Conservation (phyloP, 2,329 filamentous ascomycete genomes). For the Alternaria triticina region DNA sequence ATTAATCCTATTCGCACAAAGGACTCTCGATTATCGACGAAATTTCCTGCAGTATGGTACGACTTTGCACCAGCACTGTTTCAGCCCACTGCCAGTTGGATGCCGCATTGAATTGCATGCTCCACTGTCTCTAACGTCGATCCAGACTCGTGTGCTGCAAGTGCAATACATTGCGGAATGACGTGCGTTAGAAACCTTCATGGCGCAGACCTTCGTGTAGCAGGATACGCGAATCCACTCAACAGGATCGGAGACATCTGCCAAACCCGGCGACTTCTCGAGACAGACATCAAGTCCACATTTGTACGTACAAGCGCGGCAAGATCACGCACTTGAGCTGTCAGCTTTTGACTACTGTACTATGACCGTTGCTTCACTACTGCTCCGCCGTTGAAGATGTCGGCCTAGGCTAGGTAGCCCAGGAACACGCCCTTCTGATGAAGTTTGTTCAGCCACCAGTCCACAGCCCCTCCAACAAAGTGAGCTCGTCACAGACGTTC, state of each 20-base stretch:
- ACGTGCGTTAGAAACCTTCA: conserved; percentile 9
- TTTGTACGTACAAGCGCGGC: neutral
- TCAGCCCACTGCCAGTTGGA: conserved; percentile 7
- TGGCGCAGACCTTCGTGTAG: conserved; percentile 6
- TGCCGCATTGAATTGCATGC: neutral
- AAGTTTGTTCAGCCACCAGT: conserved; percentile 1
- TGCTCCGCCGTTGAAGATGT: conserved; percentile 3
- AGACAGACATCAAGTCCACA: neutral
- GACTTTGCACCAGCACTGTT: conserved; percentile 12
- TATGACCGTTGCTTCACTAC: conserved; percentile 9
- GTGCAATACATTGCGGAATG: conserved; percentile 6
- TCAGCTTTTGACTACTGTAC: conserved; percentile 4
- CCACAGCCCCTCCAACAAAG: neutral
- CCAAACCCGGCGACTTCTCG: neutral
- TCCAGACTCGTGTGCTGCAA: neutral
- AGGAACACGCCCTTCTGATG: conserved; percentile 1
- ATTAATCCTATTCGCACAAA: conserved; percentile 3
- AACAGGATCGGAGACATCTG: neutral
- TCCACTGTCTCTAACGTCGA: neutral
- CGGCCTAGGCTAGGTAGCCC: neutral
- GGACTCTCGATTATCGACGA: neutral
- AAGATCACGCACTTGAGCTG: neutral
- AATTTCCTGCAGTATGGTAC: conserved; percentile 4
- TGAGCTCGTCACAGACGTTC: neutral
- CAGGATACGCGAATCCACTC: conserved; percentile 7